A percentile compares a stretch with the other conserved stretches of the same genome.
These are phyloP conservation scores for Ambrosiella cleistominuta DNA, from an alignment of 2,329 filamentous ascomycete species.

Conservation along the genomic window DNA sequence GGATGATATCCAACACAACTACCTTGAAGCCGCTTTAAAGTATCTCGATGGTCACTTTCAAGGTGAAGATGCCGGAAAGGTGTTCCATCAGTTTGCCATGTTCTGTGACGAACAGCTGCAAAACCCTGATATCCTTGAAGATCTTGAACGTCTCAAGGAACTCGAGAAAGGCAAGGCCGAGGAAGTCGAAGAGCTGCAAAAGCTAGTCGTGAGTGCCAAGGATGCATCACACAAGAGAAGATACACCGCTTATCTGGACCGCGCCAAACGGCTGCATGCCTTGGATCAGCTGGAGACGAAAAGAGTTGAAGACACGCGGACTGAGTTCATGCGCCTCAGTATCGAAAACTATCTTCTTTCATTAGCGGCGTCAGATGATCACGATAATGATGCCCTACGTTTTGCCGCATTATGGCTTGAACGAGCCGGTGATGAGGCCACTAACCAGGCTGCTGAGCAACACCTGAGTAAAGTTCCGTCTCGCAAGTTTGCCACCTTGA, in stretches of 20 bases:
- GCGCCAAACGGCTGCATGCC: conserved; percentile 76
- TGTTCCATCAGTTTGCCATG: conserved; percentile 84
- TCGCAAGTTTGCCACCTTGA: conserved; percentile 77
- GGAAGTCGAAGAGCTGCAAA: conserved; percentile 52
- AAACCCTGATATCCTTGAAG: conserved; percentile 67
- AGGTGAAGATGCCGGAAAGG: conserved; percentile 62
- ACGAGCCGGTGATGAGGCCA: conserved; percentile 54
- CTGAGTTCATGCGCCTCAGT: conserved; percentile 71
- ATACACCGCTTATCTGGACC: conserved; percentile 44
- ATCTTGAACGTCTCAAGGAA: conserved; percentile 63
- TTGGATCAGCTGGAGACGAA: conserved; percentile 77
- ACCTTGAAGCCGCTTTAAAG: conserved; percentile 67
- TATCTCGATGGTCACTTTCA: conserved; percentile 53
- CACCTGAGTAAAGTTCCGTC: conserved; percentile 63
- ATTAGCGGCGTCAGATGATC: conserved; percentile 66
- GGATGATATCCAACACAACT: conserved; percentile 72
- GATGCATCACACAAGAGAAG: conserved; percentile 34
- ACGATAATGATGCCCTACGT: conserved; percentile 76
- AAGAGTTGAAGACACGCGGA: conserved; percentile 56
- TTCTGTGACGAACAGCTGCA: conserved; percentile 93
- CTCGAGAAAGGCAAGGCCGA: conserved; percentile 41
- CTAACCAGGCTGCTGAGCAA: conserved; percentile 58
- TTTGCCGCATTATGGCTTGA: conserved; percentile 94
- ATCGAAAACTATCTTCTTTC: conserved; percentile 85
- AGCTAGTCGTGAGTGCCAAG: conserved; percentile 36